Conservation (phyloP, 176 grass and related monocot species). For the Oryza meyeriana region DNA sequence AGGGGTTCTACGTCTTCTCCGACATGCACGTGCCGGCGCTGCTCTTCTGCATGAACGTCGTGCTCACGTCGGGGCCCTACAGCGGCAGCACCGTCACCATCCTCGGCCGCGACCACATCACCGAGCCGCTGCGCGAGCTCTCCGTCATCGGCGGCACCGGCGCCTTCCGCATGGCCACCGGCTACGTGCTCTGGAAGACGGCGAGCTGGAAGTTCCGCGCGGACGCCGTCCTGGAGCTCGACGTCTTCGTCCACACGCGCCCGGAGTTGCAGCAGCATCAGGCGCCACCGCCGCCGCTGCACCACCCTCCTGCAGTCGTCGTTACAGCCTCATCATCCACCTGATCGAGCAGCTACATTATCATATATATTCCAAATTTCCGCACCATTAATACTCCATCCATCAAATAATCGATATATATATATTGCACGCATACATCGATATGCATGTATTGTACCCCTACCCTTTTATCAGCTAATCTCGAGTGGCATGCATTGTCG, state of each 20-base stretch:
- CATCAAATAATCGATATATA: too few relatives aligned
- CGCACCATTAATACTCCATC: too few relatives aligned
- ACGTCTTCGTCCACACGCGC: neutral
- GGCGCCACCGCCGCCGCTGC: too few relatives aligned
- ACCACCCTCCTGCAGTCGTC: too few relatives aligned
- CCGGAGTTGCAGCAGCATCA: too few relatives aligned
- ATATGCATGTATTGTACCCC: too few relatives aligned
- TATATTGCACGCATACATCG: too few relatives aligned
- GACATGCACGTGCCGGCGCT: neutral
- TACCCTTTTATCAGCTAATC: too few relatives aligned
- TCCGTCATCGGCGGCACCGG: slow-evolving; percentile 21
- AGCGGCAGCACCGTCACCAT: neutral
- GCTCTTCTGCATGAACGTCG: neutral
- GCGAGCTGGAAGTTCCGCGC: neutral
- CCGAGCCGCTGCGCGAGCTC: neutral
- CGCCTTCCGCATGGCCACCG: neutral
- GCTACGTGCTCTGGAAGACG: slow-evolving; percentile 15
- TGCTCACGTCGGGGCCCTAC: neutral
- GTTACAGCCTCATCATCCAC: too few relatives aligned
- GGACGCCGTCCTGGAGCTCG: neutral
- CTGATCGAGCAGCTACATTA: too few relatives aligned
- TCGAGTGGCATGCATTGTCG: too few relatives aligned
- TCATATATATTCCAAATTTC: too few relatives aligned
- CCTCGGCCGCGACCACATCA: neutral
- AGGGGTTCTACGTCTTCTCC: neutral